These are phyloP conservation scores for Nymphaea thermarum DNA, from an alignment of 164 flowering plant genomes.

Conservation along the genomic window DNA sequence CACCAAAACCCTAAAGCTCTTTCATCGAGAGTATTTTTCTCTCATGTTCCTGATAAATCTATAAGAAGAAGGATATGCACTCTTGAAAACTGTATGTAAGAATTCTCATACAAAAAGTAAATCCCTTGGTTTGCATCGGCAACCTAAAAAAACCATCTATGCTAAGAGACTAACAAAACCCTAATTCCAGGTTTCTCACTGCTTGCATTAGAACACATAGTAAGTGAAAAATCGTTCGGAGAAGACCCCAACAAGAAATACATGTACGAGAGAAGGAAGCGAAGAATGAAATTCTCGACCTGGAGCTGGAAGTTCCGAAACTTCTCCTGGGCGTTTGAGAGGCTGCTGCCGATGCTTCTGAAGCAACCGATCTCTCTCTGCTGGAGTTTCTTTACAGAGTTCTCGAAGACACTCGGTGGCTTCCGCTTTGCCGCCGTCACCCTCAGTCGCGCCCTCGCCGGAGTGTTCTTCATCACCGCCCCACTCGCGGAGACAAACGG, in stretches of 20 bases:
- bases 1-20: no score
- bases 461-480: constrained; percentile 5
- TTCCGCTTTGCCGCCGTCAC: constrained; percentile 5
- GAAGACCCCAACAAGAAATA: not conserved
- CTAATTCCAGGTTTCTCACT: no score
- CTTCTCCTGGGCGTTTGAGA: constrained; percentile 7
- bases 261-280: not conserved
- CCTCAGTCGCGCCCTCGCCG: constrained; percentile 3
- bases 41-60: no score
- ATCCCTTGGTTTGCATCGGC: no score
- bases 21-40: no score
- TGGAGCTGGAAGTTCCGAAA: constrained; percentile 12
- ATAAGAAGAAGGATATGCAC: no score
- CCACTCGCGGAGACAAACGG: not conserved
- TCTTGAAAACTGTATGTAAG: no score
- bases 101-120: no score
- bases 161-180: no score
- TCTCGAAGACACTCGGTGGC: not conserved
- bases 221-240: no score
- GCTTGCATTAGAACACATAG: no score
- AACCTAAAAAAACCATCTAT: no score
- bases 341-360: not conserved
- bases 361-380: constrained; percentile 3
- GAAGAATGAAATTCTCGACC: not conserved
- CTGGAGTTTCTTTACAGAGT: constrained; percentile 11